Conservation (phyloP, 495 filamentous ascomycete species). For the Tuber umbilicatum region DNA sequence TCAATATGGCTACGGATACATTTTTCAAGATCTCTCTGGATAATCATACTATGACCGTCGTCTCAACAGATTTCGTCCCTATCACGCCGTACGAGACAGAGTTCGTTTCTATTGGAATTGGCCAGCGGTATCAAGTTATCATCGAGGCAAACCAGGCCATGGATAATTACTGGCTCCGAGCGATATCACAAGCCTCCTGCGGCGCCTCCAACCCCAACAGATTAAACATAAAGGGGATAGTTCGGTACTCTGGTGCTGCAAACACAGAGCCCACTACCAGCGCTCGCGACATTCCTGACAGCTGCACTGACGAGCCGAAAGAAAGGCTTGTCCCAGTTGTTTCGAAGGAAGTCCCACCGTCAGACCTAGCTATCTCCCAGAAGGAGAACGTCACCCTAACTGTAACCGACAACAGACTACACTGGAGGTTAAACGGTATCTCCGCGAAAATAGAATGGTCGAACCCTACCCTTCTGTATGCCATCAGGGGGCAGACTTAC, state of each 20-base stretch:
- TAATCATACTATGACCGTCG: conserved; percentile 48
- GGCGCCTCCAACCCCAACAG: conserved; percentile 45
- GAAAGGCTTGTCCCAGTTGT: conserved; percentile 47
- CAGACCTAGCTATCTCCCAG: conserved; percentile 18
- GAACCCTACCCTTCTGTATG: conserved; percentile 45
- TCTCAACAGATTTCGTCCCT: conserved; percentile 51
- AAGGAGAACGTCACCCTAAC: conserved; percentile 41
- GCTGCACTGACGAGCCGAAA: conserved; percentile 45
- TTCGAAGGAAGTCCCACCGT: conserved; percentile 41
- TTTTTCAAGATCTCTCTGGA: conserved; percentile 46
- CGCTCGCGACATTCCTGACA: conserved; percentile 38
- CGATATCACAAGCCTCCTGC: conserved; percentile 50
- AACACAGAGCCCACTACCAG: conserved; percentile 43
- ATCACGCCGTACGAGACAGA: conserved; percentile 47
- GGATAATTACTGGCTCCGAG: conserved; percentile 61
- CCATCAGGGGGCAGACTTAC: conserved; percentile 41
- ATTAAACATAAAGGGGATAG: conserved; percentile 53
- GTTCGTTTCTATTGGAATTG: conserved; percentile 55
- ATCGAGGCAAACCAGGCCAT: conserved; percentile 51
- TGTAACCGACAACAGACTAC: conserved; percentile 40
- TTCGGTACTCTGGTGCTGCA: conserved; percentile 48
- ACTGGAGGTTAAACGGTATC: conserved; percentile 46
- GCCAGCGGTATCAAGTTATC: conserved; percentile 64
- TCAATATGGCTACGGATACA: conserved; percentile 52
- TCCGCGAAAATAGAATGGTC: conserved; percentile 47